Conservation (phyloP, 2,329 filamentous ascomycete species). For the Clarireedia monteithiana region DNA sequence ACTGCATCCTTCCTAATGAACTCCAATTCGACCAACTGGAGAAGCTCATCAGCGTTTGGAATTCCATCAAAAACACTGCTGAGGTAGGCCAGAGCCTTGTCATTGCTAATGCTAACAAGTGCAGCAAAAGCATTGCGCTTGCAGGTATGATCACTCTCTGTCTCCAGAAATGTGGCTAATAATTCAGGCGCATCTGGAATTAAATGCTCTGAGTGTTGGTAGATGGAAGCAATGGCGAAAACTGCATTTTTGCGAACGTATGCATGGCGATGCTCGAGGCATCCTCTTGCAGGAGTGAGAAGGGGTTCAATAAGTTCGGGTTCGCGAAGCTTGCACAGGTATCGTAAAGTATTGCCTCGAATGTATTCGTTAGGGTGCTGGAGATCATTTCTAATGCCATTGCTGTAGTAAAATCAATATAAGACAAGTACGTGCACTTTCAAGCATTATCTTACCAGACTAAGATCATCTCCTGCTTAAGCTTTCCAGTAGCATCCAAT, state of each 20-base stretch:
- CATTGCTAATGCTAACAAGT: conserved; percentile 82
- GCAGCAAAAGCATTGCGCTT: conserved; percentile 97
- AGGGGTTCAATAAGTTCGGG: conserved; percentile 93
- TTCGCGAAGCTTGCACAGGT: conserved; percentile 93
- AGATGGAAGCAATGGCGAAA: conserved; percentile 89
- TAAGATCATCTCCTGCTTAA: conserved; percentile 99
- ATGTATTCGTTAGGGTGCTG: conserved; percentile 99
- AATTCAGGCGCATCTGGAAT: conserved; percentile 95
- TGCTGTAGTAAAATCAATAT: conserved; percentile 46
- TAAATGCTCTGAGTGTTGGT: conserved; percentile 78
- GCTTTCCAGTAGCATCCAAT: conserved; percentile 81
- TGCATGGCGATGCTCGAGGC: conserved; percentile 90
- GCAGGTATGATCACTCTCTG: conserved; percentile 89
- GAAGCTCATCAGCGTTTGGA: conserved; percentile 84
- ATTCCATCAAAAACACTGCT: conserved; percentile 88
- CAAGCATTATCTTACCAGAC: conserved; percentile 62
- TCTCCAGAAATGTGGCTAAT: conserved; percentile 79
- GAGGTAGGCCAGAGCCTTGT: conserved; percentile 82
- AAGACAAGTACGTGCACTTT: neutral
- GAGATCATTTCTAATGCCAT: conserved; percentile 94
- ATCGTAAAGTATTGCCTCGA: conserved; percentile 93
- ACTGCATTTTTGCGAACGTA: conserved; percentile 99
- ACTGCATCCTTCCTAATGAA: conserved; percentile 98
- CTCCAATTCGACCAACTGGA: conserved; percentile 89
- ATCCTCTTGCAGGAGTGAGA: conserved; percentile 82